These are phyloP conservation scores for Bromus sterilis DNA, from an alignment of 176 grass and related monocot genomes.

Conservation along the genomic window DNA sequence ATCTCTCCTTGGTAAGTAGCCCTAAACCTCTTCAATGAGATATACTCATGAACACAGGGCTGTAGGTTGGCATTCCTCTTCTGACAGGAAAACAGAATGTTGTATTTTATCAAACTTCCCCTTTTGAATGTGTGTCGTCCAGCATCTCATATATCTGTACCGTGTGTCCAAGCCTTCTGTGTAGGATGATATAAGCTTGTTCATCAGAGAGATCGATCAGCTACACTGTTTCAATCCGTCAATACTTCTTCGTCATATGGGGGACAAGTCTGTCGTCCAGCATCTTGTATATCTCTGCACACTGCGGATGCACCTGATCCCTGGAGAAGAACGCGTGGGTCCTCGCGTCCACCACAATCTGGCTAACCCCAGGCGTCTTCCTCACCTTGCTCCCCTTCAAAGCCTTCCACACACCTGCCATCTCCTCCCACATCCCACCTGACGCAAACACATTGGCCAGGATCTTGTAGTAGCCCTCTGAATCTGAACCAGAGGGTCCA, in stretches of 20 bases:
- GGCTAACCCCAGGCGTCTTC: conserved; percentile 28
- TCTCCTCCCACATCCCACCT: conserved; percentile 21
- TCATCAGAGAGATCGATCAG: background rate
- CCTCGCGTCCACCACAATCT: conserved; percentile 15
- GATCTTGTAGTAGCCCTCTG: conserved; percentile 25
- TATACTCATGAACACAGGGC: background rate
- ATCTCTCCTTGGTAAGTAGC: background rate
- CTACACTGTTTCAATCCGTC: background rate
- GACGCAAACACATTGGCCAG: conserved; percentile 47
- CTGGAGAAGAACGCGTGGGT: conserved; percentile 40
- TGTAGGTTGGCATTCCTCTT: background rate
- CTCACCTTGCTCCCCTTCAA: conserved; percentile 41
- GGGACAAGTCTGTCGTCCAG: conserved; percentile 31
- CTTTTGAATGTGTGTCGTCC: background rate
- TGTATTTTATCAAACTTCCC: background rate
- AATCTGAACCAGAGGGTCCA: background rate
- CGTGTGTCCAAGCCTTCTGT: background rate
- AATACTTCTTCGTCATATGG: conserved; percentile 28
- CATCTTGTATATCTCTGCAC: conserved; percentile 42
- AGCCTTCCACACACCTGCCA: conserved; percentile 37
- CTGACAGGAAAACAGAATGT: background rate
- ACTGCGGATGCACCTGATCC: conserved; percentile 29
- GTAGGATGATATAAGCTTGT: background rate
- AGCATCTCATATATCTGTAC: background rate
- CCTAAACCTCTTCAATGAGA: background rate